Evolutionary conservation across 208 protist species (phyloP).

Genomic region (Wallacemonas sp.): DNA sequence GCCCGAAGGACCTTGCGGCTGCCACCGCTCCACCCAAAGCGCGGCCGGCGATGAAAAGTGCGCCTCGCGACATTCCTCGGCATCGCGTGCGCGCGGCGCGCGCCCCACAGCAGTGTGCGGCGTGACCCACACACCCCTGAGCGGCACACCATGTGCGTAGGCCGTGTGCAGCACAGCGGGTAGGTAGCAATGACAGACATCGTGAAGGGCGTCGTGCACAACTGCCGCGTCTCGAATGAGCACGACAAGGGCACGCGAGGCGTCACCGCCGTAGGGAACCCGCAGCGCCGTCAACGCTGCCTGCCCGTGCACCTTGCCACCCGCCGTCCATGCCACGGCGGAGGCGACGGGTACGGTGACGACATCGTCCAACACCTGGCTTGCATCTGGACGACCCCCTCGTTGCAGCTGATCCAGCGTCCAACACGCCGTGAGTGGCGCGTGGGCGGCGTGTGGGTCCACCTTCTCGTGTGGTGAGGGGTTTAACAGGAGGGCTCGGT

Average conservation of each 20-base stretch:
- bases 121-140: slow-evolving; percentile 16
- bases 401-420: slow-evolving; percentile 7
- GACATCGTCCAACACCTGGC: neutral
- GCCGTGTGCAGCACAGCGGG: slow-evolving; percentile 31
- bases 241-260: slow-evolving; percentile 8
- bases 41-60: neutral
- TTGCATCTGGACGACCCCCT: neutral
- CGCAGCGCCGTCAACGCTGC: slow-evolving; percentile 9
- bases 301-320: neutral
- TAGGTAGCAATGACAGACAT: slow-evolving; percentile 50
- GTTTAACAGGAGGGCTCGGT: slow-evolving; percentile 13
- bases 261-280: slow-evolving; percentile 2
- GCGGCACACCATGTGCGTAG: slow-evolving; percentile 41
- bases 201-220: slow-evolving; percentile 19
- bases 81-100: neutral
- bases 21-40: neutral
- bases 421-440: slow-evolving; percentile 11
- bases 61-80: neutral
- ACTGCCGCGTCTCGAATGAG: slow-evolving; percentile 6
- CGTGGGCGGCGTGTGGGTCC: neutral
- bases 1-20: no score
- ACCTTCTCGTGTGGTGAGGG: neutral
- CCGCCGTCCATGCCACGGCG: neutral
- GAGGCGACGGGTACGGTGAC: neutral
- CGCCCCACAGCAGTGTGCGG: neutral